Evolutionary conservation across 2,329 filamentous ascomycete genomes (phyloP).

Genomic region (Xenosphaeropsis pyriputrescens): DNA sequence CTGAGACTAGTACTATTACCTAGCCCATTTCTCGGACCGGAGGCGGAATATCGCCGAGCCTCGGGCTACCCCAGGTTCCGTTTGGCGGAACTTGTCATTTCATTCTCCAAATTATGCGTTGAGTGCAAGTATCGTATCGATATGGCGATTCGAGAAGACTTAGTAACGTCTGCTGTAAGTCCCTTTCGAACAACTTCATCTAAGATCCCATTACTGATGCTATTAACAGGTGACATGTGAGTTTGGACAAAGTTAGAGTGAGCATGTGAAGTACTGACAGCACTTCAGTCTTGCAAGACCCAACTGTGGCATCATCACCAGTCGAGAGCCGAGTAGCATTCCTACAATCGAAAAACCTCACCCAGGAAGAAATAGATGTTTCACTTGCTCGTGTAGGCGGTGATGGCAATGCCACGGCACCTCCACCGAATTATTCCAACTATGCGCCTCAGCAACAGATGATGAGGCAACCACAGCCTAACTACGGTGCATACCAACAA

Average conservation of each 20-base stretch:
- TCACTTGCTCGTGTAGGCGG: constrained; percentile 65
- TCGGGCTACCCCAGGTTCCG: constrained; percentile 1
- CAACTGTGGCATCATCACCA: constrained; percentile 78
- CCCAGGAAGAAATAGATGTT: constrained; percentile 82
- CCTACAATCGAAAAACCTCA: constrained; percentile 91
- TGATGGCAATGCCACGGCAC: constrained; percentile 22
- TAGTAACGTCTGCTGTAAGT: constrained; percentile 68
- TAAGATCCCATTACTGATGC: no score
- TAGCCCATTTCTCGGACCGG: no score
- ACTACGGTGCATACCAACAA: constrained; percentile 30
- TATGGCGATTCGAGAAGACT: constrained; percentile 87
- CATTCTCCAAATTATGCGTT: no score
- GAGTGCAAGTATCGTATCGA: constrained; percentile 6
- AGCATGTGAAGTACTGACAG: no score
- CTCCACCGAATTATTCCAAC: constrained; percentile 24
- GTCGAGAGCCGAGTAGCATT: constrained; percentile 88
- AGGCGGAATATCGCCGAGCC: no score
- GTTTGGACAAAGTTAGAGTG: constrained; percentile 1
- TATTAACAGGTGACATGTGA: constrained; percentile 18
- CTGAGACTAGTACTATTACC: no score
- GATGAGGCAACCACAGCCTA: constrained; percentile 20
- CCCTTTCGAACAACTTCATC: not conserved
- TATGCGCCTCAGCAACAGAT: constrained; percentile 28
- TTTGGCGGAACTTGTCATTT: not conserved
- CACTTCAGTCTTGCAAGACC: constrained; percentile 72